phyloP scores from a whole-genome alignment of 495 filamentous ascomycete genomes.

The Monascus purpureus region DNA sequence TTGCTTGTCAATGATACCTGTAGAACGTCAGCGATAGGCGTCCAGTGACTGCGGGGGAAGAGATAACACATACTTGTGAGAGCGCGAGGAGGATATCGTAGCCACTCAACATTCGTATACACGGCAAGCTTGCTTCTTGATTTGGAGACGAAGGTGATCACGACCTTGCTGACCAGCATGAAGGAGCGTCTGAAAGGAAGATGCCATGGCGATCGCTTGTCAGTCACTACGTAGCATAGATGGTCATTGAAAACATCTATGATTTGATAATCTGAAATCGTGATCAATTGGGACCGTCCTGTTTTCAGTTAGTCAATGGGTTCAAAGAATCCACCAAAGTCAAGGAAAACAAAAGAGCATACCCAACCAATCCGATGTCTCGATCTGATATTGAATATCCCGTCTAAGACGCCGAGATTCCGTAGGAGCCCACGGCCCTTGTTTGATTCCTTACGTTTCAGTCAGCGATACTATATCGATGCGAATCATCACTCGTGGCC shows the following conservation, averaged over 20 bases:
- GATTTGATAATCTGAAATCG: slow-evolving; percentile 73
- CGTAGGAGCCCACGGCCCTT: slow-evolving; percentile 66
- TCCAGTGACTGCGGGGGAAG: no score
- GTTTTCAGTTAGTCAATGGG: slow-evolving; percentile 32
- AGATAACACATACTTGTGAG: slow-evolving; percentile 39
- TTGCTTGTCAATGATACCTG: slow-evolving; percentile 60
- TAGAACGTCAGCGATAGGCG: no score
- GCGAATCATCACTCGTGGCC: background rate
- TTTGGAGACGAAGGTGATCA: slow-evolving; percentile 86
- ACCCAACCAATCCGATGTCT: slow-evolving; percentile 51
- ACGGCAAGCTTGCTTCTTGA: slow-evolving; percentile 84
- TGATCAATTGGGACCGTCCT: no score
- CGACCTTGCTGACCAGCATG: slow-evolving; percentile 75
- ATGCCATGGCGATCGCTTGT: slow-evolving; percentile 82
- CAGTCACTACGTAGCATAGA: slow-evolving; percentile 85
- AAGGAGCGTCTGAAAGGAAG: slow-evolving; percentile 69
- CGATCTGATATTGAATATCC: slow-evolving; percentile 68
- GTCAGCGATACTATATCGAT: slow-evolving; percentile 9
- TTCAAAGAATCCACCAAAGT: slow-evolving; percentile 1
- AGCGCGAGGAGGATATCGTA: slow-evolving; percentile 46
- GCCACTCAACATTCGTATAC: slow-evolving; percentile 79
- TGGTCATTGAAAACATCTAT: slow-evolving; percentile 91
- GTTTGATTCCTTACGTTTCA: slow-evolving; percentile 42
- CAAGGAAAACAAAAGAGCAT: slow-evolving; percentile 15
- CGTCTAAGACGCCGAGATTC: slow-evolving; percentile 56